Percentiles rank a stretch among this genome's conserved stretches.
Conservation (phyloP, 495 filamentous ascomycete species). For the Podospora fimiseda region DNA sequence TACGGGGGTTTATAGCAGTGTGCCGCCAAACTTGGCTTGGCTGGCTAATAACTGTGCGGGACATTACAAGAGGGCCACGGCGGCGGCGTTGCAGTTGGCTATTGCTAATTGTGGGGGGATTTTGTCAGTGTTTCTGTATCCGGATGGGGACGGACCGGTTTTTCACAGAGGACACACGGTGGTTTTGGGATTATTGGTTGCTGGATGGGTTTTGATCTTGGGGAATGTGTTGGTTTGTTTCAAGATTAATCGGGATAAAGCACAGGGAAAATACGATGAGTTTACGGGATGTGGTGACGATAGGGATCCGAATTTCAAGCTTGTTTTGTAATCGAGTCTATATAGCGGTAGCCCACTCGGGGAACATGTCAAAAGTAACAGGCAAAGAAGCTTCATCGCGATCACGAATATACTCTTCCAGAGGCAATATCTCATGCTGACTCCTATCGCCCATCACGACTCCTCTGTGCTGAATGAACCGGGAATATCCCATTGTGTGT, state of each 20-base stretch:
- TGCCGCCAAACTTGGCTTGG: slow-evolving; percentile 72
- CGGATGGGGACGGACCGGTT: slow-evolving; percentile 39
- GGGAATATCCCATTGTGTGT: slow-evolving; percentile 40
- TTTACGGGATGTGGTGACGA: slow-evolving; percentile 56
- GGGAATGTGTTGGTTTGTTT: slow-evolving; percentile 57
- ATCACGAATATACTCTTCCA: slow-evolving; percentile 32
- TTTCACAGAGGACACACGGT: slow-evolving; percentile 53
- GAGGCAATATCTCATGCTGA: slow-evolving; percentile 34
- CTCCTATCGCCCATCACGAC: slow-evolving; percentile 44
- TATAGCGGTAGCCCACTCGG: slow-evolving; percentile 25
- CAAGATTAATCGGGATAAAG: slow-evolving; percentile 61
- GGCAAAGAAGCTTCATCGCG: slow-evolving; percentile 29
- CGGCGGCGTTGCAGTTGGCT: slow-evolving; percentile 38
- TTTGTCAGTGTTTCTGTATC: slow-evolving; percentile 54
- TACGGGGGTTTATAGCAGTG: slow-evolving; percentile 68
- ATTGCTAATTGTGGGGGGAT: slow-evolving; percentile 46
- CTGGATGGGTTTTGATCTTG: slow-evolving; percentile 58
- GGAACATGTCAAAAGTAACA: slow-evolving; percentile 26
- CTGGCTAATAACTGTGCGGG: slow-evolving; percentile 40
- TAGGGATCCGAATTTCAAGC: slow-evolving; percentile 55
- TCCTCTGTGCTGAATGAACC: slow-evolving; percentile 38
- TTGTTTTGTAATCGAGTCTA: slow-evolving; percentile 43
- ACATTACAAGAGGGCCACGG: slow-evolving; percentile 41
- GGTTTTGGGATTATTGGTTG: slow-evolving; percentile 50
- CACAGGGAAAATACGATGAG: slow-evolving; percentile 53